Conservation (phyloP, 305 asterid species). For the Withania somnifera region DNA sequence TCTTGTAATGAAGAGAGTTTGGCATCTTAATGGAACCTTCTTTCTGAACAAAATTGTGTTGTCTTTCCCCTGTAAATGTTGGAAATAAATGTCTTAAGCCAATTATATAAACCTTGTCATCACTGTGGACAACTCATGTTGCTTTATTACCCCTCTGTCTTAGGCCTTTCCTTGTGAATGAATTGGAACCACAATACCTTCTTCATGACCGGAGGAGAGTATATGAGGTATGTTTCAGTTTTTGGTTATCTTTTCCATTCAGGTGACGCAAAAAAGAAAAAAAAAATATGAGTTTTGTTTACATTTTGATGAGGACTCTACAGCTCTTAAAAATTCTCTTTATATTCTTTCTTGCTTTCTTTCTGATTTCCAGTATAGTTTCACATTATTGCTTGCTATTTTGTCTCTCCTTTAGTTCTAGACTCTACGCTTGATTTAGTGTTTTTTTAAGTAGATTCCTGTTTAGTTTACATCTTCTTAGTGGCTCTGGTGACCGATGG, state of each 20-base stretch:
- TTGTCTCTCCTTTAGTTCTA: too few species aligned
- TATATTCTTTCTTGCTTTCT: too few species aligned
- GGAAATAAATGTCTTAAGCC: neutral
- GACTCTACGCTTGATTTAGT: too few species aligned
- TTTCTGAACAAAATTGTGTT: neutral
- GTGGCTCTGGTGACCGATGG: too few species aligned
- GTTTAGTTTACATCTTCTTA: too few species aligned
- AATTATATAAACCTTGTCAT: neutral
- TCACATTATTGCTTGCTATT: too few species aligned
- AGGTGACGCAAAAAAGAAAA: neutral
- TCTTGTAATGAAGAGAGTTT: neutral
- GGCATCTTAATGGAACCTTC: neutral
- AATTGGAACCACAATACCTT: conserved; percentile 82
- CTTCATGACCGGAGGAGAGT: conserved; percentile 93
- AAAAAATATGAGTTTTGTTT: neutral
- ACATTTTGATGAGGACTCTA: neutral
- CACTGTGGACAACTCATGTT: conserved; percentile 6
- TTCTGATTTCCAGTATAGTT: too few species aligned
- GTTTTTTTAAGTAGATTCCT: too few species aligned
- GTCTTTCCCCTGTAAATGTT: neutral
- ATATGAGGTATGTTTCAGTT: conserved; percentile 57
- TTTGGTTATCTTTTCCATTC: conserved; percentile 1
- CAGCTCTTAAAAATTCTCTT: neutral
- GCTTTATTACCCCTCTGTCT: conserved; percentile 11
- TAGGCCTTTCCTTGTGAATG: conserved; percentile 95